Conservation (phyloP, 441 rosid species). For the Aleurites moluccanus region DNA sequence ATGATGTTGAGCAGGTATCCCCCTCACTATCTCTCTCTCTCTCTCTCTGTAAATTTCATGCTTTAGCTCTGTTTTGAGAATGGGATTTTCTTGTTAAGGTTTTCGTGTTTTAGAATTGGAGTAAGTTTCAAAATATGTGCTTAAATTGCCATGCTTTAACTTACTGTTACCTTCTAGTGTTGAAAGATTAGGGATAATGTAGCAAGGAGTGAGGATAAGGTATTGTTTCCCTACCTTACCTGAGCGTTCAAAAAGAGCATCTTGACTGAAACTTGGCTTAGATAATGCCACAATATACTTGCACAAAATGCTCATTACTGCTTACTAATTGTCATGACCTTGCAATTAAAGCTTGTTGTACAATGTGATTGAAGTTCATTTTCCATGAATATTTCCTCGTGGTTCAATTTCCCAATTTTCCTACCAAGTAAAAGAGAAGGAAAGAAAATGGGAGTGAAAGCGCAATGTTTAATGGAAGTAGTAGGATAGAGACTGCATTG, state of each 20-base stretch:
- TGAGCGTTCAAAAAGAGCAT: not conserved
- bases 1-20: slow-evolving; percentile 85
- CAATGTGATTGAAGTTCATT: not conserved
- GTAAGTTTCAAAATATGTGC: not conserved
- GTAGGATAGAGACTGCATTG: too few species aligned
- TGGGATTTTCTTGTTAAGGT: not conserved
- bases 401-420: not conserved
- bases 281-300: not conserved
- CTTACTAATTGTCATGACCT: not conserved
- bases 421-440: not conserved
- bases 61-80: not conserved
- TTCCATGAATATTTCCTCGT: too few species aligned
- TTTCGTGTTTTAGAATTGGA: not conserved
- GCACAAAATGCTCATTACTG: not conserved
- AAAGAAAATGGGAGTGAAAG: too few species aligned
- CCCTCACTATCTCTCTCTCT: not conserved
- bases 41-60: not conserved
- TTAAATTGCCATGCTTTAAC: too few species aligned
- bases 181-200: not conserved
- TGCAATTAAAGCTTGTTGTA: not conserved
- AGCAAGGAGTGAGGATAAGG: not conserved
- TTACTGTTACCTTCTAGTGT: not conserved
- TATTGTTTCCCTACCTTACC: not conserved
- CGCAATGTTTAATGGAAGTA: too few species aligned
- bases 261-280: not conserved